A percentile compares a stretch with the other conserved stretches of the same genome.
Evolutionary conservation across 2,329 filamentous ascomycete genomes (phyloP).

Genomic region (Cyphellophora attinorum): DNA sequence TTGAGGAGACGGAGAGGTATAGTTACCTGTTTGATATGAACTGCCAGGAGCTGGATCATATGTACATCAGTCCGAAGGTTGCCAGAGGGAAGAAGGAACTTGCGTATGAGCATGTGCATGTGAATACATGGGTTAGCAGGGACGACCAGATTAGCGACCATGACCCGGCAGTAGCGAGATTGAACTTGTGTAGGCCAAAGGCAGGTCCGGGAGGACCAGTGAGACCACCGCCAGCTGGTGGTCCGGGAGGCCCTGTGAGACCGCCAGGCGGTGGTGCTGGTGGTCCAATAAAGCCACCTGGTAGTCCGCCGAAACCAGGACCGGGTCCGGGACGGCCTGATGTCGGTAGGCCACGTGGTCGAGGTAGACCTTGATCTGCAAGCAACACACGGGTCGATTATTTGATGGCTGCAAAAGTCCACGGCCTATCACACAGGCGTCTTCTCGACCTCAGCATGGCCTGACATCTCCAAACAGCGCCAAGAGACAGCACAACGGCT

Average conservation of each 20-base stretch:
- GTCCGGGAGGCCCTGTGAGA: not conserved
- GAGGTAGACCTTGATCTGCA: too few relatives aligned
- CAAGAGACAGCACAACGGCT: too few relatives aligned
- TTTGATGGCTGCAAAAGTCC: too few relatives aligned
- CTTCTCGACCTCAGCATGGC: too few relatives aligned
- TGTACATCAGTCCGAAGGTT: constrained; percentile 52
- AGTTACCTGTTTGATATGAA: constrained; percentile 64
- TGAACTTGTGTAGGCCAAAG: constrained; percentile 45
- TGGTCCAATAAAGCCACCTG: not conserved
- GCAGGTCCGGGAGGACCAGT: not conserved
- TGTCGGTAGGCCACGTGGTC: too few relatives aligned
- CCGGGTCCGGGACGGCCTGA: too few relatives aligned
- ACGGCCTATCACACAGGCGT: too few relatives aligned
- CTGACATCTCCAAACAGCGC: too few relatives aligned
- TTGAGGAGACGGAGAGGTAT: constrained; percentile 51
- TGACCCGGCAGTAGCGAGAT: constrained; percentile 55
- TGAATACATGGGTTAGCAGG: constrained; percentile 57
- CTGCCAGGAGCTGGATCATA: constrained; percentile 60
- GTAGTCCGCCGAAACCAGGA: not conserved
- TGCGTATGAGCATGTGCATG: constrained; percentile 52
- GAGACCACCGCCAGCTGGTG: too few relatives aligned
- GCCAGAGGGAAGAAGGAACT: constrained; percentile 31
- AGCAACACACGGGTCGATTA: too few relatives aligned
- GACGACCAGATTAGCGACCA: constrained; percentile 55
- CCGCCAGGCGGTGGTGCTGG: not conserved